Base-by-base conservation (phyloP, 2,329 filamentous ascomycete genomes). In the Aspergillus chevalieri region DNA sequence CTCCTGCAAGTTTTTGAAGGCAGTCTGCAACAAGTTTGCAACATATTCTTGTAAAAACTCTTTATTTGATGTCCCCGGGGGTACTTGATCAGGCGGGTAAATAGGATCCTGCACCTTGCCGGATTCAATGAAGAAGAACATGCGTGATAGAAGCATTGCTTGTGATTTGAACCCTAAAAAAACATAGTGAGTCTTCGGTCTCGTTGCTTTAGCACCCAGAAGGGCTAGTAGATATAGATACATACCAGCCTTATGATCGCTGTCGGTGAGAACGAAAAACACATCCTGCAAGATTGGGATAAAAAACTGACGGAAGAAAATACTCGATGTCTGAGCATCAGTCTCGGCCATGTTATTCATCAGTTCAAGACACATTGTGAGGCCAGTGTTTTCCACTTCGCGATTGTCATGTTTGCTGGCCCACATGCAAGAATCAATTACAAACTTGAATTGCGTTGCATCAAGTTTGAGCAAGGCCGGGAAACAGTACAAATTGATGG, bases 401-500 rank as follows among this genome's bases (percentile, higher is more conserved):
- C 93, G 87, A 74, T 98, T 98, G 75, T 98, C 93, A 72, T 98
- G 93, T 78, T 98, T 98, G 77, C 92, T 96, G n/a, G 94, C 93
- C 94, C 93, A 98, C 80, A 97, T 90, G 78, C 94, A 98, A 33
- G 92, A 95, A 70, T 98, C 93, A 58, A 98, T 97, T 62, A 98
- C 91, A 65, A 97, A 95, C 75, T 98, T 98, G 83, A 98, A 98
- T 66, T 96, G 93, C 52, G 89, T 84, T 64, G 89, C 92, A 67
- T 98, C 92, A 30, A 98, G 83, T 72, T 95, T 94, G 57, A 98
- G 79, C 19, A 98, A 80, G 1, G 93, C 86, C 44, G 89, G 89
- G 84, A 98, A 98, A 73, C 93, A 98, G 69, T 95, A 89, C 44
- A 97, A 76, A 71, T 98, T 98, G 74, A 98, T 97, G 12, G 92